phyloP scores from a whole-genome alignment of 495 filamentous ascomycete species.

The Ascobolus immersus region DNA sequence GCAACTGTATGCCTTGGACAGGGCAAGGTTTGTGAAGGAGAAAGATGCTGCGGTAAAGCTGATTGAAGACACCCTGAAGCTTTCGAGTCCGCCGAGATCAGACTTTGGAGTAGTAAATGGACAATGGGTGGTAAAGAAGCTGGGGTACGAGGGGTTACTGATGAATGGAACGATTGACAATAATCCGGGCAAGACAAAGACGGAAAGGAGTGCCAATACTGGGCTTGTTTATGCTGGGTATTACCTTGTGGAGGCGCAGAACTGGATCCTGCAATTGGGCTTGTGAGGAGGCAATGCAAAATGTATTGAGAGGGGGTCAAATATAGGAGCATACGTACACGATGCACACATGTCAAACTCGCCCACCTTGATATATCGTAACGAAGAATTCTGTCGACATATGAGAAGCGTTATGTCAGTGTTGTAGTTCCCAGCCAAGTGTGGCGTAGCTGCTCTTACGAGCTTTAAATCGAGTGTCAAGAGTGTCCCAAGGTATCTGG shows the following conservation, averaged over 20 bases:
- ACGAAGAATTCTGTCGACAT: no score
- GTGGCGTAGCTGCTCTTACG: no score
- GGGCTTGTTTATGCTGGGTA: conserved; percentile 26
- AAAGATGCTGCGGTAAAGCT: conserved; percentile 16
- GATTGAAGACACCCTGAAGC: conserved; percentile 16
- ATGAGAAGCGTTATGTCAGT: no score
- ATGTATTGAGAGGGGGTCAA: no score
- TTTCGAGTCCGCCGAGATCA: conserved; percentile 12
- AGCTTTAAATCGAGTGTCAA: no score
- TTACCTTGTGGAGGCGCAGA: conserved; percentile 23
- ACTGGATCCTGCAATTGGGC: no score
- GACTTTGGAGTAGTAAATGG: conserved; percentile 1
- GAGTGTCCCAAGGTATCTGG: no score
- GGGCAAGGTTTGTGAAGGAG: conserved; percentile 5
- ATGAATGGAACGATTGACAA: conserved; percentile 20
- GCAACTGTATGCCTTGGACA: conserved; percentile 19
- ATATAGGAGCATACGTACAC: no score
- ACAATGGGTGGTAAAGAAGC: neutral
- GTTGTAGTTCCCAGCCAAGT: no score
- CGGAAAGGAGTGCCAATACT: conserved; percentile 16
- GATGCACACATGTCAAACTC: no score
- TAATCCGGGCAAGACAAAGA: conserved; percentile 12
- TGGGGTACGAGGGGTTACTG: conserved; percentile 10
- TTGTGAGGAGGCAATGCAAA: no score
- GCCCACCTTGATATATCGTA: no score